Conservation (phyloP, 2,329 filamentous ascomycete species). For the Apiospora saccharicola region DNA sequence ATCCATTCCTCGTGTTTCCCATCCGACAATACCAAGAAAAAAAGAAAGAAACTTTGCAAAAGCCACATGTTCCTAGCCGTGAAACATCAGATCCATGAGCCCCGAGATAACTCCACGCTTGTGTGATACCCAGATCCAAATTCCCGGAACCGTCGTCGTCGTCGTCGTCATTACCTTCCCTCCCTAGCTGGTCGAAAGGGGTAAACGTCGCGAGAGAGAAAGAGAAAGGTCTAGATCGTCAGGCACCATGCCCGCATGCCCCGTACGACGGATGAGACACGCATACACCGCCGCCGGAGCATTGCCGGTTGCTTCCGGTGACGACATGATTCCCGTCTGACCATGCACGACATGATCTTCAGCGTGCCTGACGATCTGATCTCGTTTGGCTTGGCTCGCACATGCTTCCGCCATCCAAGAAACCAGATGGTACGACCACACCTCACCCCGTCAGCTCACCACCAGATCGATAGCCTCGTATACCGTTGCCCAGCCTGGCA, state of each 20-base stretch:
- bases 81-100: neutral
- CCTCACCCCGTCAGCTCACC: neutral
- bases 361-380: slow-evolving; percentile 2
- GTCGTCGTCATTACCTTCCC: neutral
- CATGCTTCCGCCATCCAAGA: neutral
- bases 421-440: neutral
- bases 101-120: slow-evolving; percentile 2
- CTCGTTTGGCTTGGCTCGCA: neutral
- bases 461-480: slow-evolving; percentile 16
- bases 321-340: neutral
- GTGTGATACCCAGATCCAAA: slow-evolving; percentile 8
- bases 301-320: neutral
- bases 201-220: neutral
- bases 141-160: neutral
- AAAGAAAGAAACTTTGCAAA: neutral
- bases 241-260: neutral
- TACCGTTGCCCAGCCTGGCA: neutral
- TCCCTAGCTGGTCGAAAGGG: neutral
- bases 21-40: neutral
- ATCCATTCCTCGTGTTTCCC: neutral
- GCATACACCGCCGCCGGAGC: neutral
- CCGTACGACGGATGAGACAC: neutral
- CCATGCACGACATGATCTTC: slow-evolving; percentile 9
- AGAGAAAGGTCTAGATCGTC: neutral
- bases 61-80: neutral